Base-by-base conservation (phyloP, 2,329 filamentous ascomycete genomes). In the Drechslerella dactyloides region DNA sequence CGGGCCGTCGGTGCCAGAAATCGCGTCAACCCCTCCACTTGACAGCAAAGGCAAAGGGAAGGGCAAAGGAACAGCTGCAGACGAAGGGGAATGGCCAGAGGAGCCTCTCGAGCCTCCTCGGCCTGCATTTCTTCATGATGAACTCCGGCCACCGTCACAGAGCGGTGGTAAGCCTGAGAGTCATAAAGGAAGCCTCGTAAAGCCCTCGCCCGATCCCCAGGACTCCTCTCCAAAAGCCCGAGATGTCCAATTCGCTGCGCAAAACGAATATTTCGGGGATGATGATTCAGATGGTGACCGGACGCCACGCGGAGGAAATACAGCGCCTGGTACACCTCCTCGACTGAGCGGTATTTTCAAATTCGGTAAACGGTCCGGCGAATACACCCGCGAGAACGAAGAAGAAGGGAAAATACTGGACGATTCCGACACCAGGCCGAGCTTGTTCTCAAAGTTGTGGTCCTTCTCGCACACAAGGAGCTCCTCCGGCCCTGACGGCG, bases 361-460 rank as follows among this genome's bases (percentile, higher is more conserved):
- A 55, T 56, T 72, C 23, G 62, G 53, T 19, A 64, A 33, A 23
- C 65, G 46, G 5, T 76, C 75, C 15, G 66, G 73, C 5, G 75
- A 76, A 50, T 77, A 74, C 54, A 70, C 70, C 11, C 68, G 68
- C 11, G 68, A 72, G 19, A 74, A 68, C 7, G 76, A 76, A 10
- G 75, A 76, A 23, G 76, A 75, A 62, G 73, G 73, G 8, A 75
- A 76, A 56, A 76, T 69, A 3, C 62, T 76, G 6, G 65, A 75
- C 35, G 69, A 72, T 17, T 57, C 74, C 11, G 74, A 70, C 61
- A 73, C 60, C n/a, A 54, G 74, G 46, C 74, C 72, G 8, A 74
- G 75, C 27, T 74, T 77, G 51, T 76, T 77, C 35, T 74, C 75
- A 10, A 76, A 75, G 63, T 44, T 76, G 19, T 75, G 73, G 55